Percentiles rank a stretch among this genome's conserved stretches.
These are phyloP conservation scores for Aspergillus bridgeri DNA, from an alignment of 495 filamentous ascomycete species.

Conservation along the genomic window DNA sequence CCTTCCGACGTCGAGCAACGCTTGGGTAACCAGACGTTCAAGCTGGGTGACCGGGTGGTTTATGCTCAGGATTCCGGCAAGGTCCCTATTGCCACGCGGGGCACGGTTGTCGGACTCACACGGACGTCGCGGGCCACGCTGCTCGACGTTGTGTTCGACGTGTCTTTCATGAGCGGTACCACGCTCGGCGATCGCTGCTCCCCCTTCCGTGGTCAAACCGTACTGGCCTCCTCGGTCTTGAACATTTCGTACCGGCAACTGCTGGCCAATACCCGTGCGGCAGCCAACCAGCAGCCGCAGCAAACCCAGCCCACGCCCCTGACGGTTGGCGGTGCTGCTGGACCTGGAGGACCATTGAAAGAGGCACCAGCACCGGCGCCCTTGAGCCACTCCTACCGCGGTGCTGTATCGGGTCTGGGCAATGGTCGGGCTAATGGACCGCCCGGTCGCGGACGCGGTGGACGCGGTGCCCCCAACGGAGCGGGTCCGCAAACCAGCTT, in stretches of 20 bases:
- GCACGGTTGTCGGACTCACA: conserved; percentile 90
- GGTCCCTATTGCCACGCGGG: conserved; percentile 86
- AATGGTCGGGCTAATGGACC: conserved; percentile 27
- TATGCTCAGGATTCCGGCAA: conserved; percentile 92
- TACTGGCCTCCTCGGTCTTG: conserved; percentile 75
- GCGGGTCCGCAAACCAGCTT: conserved; percentile 33
- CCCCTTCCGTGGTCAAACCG: conserved; percentile 94
- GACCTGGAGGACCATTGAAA: conserved; percentile 57
- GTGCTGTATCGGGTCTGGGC: conserved; percentile 52
- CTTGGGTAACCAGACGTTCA: conserved; percentile 79
- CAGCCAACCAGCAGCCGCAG: conserved; percentile 55
- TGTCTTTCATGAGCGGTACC: conserved; percentile 93
- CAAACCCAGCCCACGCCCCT: conserved; percentile 50
- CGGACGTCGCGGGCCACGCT: conserved; percentile 74
- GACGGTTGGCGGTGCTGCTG: conserved; percentile 53
- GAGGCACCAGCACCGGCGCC: conserved; percentile 67
- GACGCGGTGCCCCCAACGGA: conserved; percentile 40
- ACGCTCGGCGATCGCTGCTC: conserved; percentile 85
- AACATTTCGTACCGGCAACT: conserved; percentile 84
- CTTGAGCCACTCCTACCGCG: conserved; percentile 67
- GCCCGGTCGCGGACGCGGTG: conserved; percentile 26
- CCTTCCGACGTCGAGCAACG: conserved; percentile 90
- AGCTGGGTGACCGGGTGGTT: conserved; percentile 83
- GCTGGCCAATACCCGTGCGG: conserved; percentile 68
- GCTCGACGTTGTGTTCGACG: conserved; percentile 90